phyloP scores from a whole-genome alignment of 1,284 basidiomycete species.

The Fomitopsis pinicola region DNA sequence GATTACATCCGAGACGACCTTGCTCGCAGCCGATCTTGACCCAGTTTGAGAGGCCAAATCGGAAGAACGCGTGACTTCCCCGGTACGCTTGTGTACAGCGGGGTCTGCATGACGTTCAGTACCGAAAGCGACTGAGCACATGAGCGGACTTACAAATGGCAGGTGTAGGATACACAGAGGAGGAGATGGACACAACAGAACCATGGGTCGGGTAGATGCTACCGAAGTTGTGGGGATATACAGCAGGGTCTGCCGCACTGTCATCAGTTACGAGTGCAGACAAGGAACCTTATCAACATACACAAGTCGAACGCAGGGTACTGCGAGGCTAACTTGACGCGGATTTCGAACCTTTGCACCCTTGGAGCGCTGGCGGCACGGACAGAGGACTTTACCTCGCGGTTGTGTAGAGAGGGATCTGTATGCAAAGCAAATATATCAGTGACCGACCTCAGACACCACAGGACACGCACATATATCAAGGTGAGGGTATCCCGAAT shows the following conservation, averaged over 20 bases:
- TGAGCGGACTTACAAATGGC: background rate
- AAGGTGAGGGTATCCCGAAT: conserved; percentile 7
- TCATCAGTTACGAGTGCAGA: background rate
- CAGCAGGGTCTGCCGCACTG: conserved; percentile 12
- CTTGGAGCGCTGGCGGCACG: too few species aligned
- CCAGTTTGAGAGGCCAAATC: background rate
- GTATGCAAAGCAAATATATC: background rate
- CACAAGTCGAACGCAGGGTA: conserved; percentile 5
- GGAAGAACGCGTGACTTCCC: too few species aligned
- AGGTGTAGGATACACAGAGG: background rate
- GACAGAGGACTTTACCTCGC: conserved; percentile 19
- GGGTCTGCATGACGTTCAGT: background rate
- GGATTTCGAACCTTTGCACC: background rate
- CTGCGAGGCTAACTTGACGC: background rate
- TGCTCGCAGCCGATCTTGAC: background rate
- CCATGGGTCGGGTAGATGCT: conserved; percentile 13
- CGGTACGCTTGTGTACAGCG: background rate
- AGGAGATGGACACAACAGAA: background rate
- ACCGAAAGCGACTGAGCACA: background rate
- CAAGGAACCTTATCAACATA: background rate
- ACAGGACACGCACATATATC: conserved; percentile 2
- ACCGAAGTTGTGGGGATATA: conserved; percentile 14
- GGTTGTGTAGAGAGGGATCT: conserved; percentile 33
- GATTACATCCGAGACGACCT: too few species aligned
- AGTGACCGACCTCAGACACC: background rate